These are phyloP conservation scores for Trichocomaceae sp. DNA, from an alignment of 2,329 filamentous ascomycete genomes.

Conservation along the genomic window DNA sequence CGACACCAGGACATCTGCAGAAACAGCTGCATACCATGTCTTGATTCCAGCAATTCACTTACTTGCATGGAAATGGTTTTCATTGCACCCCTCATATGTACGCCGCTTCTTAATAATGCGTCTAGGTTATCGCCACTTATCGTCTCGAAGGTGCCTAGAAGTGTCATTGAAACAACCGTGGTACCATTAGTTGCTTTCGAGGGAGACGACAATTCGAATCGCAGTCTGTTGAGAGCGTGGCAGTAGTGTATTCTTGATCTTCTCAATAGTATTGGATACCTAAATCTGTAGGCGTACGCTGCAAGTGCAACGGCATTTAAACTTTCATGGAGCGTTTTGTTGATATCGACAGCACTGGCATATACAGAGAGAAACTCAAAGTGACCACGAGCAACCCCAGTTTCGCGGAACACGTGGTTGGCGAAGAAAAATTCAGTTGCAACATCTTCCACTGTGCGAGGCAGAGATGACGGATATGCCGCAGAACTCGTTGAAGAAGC, in stretches of 20 bases:
- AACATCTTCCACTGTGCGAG: not conserved
- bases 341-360: not conserved
- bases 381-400: conserved; percentile 11
- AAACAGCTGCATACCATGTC: conserved; percentile 15
- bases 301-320: conserved; percentile 14
- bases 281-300: conserved; percentile 12
- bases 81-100: conserved; percentile 14
- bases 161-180: conserved; percentile 13
- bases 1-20: conserved; percentile 15
- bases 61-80: conserved; percentile 9
- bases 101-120: conserved; percentile 7
- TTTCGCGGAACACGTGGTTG: conserved; percentile 13
- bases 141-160: conserved; percentile 14
- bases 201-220: not conserved
- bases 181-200: conserved; percentile 1
- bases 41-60: conserved; percentile 1
- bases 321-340: conserved; percentile 1
- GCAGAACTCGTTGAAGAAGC: not conserved
- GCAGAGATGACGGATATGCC: not conserved
- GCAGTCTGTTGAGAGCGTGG: conserved; percentile 4
- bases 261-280: conserved; percentile 4
- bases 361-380: conserved; percentile 14
- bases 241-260: conserved; percentile 12
- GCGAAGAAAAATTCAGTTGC: conserved; percentile 14
- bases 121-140: conserved; percentile 5